A percentile compares a stretch with the other conserved stretches of the same genome.
phyloP scores from a whole-genome alignment of 306 rosid genomes.

The Inga oerstediana region DNA sequence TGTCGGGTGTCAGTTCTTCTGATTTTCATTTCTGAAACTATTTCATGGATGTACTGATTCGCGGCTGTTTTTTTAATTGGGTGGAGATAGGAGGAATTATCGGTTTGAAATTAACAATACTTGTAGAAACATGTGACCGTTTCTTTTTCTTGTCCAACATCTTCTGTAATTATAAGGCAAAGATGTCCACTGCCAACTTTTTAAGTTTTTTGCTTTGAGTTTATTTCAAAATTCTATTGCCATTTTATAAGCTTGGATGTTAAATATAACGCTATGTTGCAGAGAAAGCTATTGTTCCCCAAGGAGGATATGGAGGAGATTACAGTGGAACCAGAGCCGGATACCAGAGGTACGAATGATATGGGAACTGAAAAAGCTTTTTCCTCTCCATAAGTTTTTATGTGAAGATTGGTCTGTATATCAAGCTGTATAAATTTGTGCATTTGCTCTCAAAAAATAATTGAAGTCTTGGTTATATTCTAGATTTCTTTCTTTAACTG shows the following conservation, averaged over 20 bases:
- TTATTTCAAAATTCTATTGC: conserved; percentile 1
- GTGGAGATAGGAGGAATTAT: conserved; percentile 2
- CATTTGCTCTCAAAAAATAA: conserved; percentile 13
- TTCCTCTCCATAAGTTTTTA: no score
- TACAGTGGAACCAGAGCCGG: conserved; percentile 48
- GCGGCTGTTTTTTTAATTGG: neutral
- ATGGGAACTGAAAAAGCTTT: neutral
- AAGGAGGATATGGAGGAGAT: conserved; percentile 70
- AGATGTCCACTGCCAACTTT: neutral
- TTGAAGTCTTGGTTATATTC: neutral
- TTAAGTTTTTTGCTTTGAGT: conserved; percentile 14
- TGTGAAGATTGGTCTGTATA: neutral
- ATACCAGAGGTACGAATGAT: conserved; percentile 55
- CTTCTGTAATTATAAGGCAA: conserved; percentile 7
- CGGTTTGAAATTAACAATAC: neutral
- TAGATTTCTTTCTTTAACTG: neutral
- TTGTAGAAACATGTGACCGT: neutral
- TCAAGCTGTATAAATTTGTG: conserved; percentile 21
- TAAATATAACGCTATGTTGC: conserved; percentile 38
- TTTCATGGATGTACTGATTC: neutral
- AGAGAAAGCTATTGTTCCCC: conserved; percentile 71
- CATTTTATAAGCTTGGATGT: conserved; percentile 5
- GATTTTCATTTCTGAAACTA: conserved; percentile 19
- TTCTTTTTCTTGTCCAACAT: neutral
- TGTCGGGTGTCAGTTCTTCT: neutral